Evolutionary conservation across 805 yeast genomes (phyloP).

Genomic region (Ogataea paraovalis): DNA sequence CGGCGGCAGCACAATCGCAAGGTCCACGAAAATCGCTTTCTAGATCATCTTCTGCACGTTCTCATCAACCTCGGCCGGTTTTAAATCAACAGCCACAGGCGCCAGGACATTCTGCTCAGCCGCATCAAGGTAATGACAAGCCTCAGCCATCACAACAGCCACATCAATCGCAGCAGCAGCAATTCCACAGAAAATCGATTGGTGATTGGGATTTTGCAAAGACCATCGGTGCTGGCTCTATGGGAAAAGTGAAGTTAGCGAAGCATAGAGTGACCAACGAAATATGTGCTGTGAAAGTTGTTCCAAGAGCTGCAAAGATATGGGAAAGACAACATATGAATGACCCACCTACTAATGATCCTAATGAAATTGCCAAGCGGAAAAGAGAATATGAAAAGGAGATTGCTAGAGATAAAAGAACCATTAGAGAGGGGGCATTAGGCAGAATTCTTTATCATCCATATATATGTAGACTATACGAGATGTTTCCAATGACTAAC

Average conservation of each 20-base stretch:
- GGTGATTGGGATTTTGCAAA: slow-evolving; percentile 97
- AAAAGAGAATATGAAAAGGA: slow-evolving; percentile 77
- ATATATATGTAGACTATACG: slow-evolving; percentile 84
- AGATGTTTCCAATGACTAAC: slow-evolving; percentile 93
- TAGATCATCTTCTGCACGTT: slow-evolving; percentile 9
- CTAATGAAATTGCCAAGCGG: slow-evolving; percentile 53
- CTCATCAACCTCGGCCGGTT: slow-evolving; percentile 9
- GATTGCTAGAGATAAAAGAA: slow-evolving; percentile 84
- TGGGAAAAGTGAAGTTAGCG: slow-evolving; percentile 98
- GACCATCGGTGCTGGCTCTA: slow-evolving; percentile 96
- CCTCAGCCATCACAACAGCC: slow-evolving; percentile 9
- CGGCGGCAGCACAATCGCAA: slow-evolving; percentile 1
- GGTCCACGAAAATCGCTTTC: slow-evolving; percentile 11
- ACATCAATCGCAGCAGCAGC: slow-evolving; percentile 30
- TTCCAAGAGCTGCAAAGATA: slow-evolving; percentile 80
- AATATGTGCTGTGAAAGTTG: slow-evolving; percentile 88
- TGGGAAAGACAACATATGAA: slow-evolving; percentile 68
- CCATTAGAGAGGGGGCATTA: slow-evolving; percentile 91
- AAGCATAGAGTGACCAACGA: slow-evolving; percentile 77
- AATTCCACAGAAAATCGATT: slow-evolving; percentile 78
- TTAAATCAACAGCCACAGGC: slow-evolving; percentile 5
- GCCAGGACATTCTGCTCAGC: slow-evolving; percentile 4
- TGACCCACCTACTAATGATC: slow-evolving; percentile 61
- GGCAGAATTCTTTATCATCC: slow-evolving; percentile 90
- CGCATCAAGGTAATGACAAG: slow-evolving; percentile 6